phyloP scores from a whole-genome alignment of 345 rosid species.

The Salix koriyanagi region DNA sequence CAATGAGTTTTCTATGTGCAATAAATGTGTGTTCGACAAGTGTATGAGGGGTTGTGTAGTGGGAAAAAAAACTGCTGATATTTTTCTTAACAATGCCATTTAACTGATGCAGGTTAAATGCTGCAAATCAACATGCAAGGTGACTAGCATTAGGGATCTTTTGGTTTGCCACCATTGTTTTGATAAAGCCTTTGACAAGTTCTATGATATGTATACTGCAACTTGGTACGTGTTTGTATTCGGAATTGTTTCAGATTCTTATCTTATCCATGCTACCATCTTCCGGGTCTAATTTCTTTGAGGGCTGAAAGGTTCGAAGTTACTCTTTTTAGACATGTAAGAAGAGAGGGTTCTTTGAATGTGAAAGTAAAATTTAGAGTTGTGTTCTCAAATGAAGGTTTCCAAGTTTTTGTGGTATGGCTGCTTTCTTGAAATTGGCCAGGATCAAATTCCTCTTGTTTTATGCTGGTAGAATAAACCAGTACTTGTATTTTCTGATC shows the following conservation, averaged over 20 bases:
- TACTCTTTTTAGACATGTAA: background rate
- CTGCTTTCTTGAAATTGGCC: background rate
- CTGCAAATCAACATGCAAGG: constrained; percentile 66
- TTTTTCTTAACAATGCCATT: constrained; percentile 2
- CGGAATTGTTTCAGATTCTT: background rate
- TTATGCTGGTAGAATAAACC: background rate
- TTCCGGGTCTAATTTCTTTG: background rate
- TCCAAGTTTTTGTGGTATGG: background rate
- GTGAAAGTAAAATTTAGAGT: background rate
- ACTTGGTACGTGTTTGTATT: constrained; percentile 44
- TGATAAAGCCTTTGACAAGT: constrained; percentile 65
- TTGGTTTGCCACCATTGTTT: constrained; percentile 65
- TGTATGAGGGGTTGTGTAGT: background rate
- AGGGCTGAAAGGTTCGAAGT: too few relatives aligned
- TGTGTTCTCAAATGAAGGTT: background rate
- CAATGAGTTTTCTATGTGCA: too few relatives aligned
- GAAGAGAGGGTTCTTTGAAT: background rate
- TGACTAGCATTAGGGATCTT: constrained; percentile 59
- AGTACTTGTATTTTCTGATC: background rate
- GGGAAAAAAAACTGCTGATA: background rate
- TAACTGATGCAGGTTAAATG: constrained; percentile 54
- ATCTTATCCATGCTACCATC: background rate
- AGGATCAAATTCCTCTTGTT: background rate
- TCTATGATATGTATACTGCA: constrained; percentile 63
- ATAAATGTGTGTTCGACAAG: too few relatives aligned